Base-by-base conservation (phyloP, 1,284 basidiomycete genomes). In the Agaricales sp. region DNA sequence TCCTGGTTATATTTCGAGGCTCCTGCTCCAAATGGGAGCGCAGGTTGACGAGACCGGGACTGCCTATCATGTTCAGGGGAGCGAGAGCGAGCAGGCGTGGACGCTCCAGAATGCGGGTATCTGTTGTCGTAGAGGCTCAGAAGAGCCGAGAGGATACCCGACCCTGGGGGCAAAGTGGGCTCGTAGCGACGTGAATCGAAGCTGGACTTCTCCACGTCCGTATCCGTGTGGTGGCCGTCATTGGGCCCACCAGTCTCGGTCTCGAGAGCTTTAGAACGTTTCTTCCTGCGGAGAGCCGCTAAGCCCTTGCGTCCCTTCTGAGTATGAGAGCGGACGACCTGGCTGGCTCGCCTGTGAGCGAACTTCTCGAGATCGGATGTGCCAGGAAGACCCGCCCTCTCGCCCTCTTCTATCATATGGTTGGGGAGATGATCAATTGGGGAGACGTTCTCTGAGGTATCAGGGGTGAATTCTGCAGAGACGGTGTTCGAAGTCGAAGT, bases 131-230 rank as follows among this genome's bases (percentile, higher is more conserved):
- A 81, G 18, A 80, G 64, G 11, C 74, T 65, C 23, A 82, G 59
- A 38, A 82, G 59, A 3, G 78, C 64, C 11, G 75, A 73, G 11
- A 81, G 67, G 2, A 81, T 67, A 23, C 78, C 77, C 3, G 64
- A 65, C 0, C 71, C 68, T 14, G 57, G 52, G 8, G 55, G 58
- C 16, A 54, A 56, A 16, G 53, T 24, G 4, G 55, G 30, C 48
- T 52, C 18, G 51, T 54, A 48, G 18, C 48, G 41, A 24, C 53
- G 51, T 26, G 52, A 57, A 20, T 43, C 53, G 38, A 51, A 53
- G 16, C 58, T 57, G 12, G 58, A 60, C 26, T 54, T 56, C 50
- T 70, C 68, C 30, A 63, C 53, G 53, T 67, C 63, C 12, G 45
- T 53, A 8, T 49, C 50, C 14, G 46, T 47, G 4, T 44, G 23